Base-by-base conservation (phyloP, 1,139 yeast species). In the Scheffersomyces illinoinensis region DNA sequence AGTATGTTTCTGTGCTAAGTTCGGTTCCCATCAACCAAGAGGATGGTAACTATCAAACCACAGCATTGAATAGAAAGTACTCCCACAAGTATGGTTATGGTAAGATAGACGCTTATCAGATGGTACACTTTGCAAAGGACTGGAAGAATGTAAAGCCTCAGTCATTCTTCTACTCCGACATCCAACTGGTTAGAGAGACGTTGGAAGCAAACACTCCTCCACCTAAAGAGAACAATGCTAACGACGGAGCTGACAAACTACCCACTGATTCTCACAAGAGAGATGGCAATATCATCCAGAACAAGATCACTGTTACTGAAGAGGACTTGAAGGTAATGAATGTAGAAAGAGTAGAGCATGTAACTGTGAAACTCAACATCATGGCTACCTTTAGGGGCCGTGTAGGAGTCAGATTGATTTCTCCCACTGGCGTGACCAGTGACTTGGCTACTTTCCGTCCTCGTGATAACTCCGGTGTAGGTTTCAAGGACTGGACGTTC, bases 41-140 rank as follows among this genome's bases (percentile, higher is more conserved):
- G 12, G 96, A 91, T 67, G 90, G 90, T 0, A 78, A 83, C 53
- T 91, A 93, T 85, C 96, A 90, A 71, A 70, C 69, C 5, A 79
- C 86, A 1, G 85, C 87, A 0, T 76, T 88, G 67, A 89, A 86
- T n/a, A 79, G 84, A 64, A 78, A 80, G 66, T 96, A 90, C 72
- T 91, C 97, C 33, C 97, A 93, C 68, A 85, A 82, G 63, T 96
- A 89, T 74, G 99, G 99, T 0, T 96, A 89, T 76, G 99, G 99
- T 57, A 91, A 91, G 69, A 77, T 93, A 46, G 98, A 96, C 74
- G 96, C 98, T 0, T 88, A 85, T 65, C 76, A 74, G 39, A 85
- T 95, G 74, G 96, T 91, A 3, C 85, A 86, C 54, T 77, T 83
- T 69, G 98, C 98, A 1, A 79, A 84, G 65, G 72, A 71, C n/a